These are phyloP conservation scores for Tulasnella sp. DNA, from an alignment of 768 basidiomycete genomes.

Conservation along the genomic window DNA sequence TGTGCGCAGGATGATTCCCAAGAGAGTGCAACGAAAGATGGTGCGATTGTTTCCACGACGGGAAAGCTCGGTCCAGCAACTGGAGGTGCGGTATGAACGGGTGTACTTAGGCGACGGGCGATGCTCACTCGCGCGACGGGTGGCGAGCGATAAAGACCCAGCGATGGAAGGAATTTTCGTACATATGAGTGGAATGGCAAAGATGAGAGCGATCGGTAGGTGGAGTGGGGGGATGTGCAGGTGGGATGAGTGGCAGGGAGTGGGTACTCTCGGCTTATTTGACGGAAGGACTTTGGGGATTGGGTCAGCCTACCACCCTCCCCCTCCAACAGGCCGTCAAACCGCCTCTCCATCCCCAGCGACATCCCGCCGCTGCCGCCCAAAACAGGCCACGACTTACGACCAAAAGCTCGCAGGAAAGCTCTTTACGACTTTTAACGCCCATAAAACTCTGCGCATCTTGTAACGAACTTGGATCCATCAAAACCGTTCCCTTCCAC, in stretches of 20 bases:
- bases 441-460: not conserved
- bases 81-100: not conserved
- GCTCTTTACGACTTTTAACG: slow-evolving; percentile 1
- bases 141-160: slow-evolving; percentile 1
- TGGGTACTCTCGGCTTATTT: slow-evolving; percentile 3
- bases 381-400: slow-evolving; percentile 11
- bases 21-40: slow-evolving; percentile 2
- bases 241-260: slow-evolving; percentile 4
- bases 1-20: not conserved
- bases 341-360: not conserved
- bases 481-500: not conserved
- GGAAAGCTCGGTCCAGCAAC: slow-evolving; percentile 7
- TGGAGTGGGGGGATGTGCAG: not conserved
- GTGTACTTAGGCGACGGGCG: not conserved
- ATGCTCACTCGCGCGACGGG: not conserved
- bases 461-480: not conserved
- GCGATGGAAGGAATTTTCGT: not conserved
- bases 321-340: slow-evolving; percentile 11
- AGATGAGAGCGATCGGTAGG: not conserved
- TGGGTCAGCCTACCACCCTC: slow-evolving; percentile 3
- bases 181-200: not conserved
- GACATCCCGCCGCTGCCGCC: slow-evolving; percentile 1
- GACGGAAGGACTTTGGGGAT: slow-evolving; percentile 9
- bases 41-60: slow-evolving; percentile 4
- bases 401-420: slow-evolving; percentile 15